Base-by-base conservation (phyloP, 1,139 yeast genomes). In the Suhomyces kunorum region DNA sequence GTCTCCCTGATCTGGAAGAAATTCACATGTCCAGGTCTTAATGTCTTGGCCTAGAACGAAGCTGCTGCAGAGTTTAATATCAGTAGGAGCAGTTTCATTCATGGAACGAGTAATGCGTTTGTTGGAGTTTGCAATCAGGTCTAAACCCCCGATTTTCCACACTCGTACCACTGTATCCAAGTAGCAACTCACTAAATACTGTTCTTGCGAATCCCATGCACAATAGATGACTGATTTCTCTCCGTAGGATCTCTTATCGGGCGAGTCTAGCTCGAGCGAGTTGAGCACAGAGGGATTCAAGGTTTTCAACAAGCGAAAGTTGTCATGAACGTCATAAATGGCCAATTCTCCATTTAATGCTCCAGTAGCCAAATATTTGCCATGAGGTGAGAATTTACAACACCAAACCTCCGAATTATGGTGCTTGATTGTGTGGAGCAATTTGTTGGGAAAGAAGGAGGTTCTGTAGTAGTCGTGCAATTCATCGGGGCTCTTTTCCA, bases 361-460 rank as follows among this genome's bases (percentile, higher is more conserved):
- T 0, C 92, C 88, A 0, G 92, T 78, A 8, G 88, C 95, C 37
- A 90, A 65, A 47, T 69, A 81, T 44, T 71, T 72, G 1, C 97
- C 97, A 62, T 77, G 75, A 29, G 89, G 87, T 3, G 94, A 84
- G 56, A 87, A 89, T 44, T 78, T 78, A 12, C 85, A 71, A 54
- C 74, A 83, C 97, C 97, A 90, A 5, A 87, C 94, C 58, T 90
- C 96, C 51, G 84, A 81, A 0, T 68, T 63, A 55, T 87, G 94
- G 38, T 71, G 68, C 2, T 64, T 56, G 16, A 88, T 56, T 0
- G 68, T 63, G 38, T 59, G 62, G 13, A 68, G 51, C 12, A 63
- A 59, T 13, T 64, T 61, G 20, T 64, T 63, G 1, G 92, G 92
- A 48, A 84, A 78, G 24, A 38, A 25, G 13, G 44, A 47, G 4